Base-by-base conservation (phyloP, 2,329 filamentous ascomycete species). In the Microcyclospora tardicrescens region DNA sequence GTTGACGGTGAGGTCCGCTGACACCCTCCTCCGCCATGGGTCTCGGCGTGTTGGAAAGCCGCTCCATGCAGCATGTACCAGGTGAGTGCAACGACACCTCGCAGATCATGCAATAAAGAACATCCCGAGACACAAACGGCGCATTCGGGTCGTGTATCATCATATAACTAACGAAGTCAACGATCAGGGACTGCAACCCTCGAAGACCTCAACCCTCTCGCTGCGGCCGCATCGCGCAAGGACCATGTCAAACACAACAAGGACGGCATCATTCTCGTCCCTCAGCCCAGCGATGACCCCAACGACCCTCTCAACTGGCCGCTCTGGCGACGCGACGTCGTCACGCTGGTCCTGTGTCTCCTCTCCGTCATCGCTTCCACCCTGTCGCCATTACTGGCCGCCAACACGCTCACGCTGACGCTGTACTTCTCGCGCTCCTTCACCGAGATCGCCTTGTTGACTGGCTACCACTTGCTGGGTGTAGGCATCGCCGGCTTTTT, bases 231-330 rank as follows among this genome's bases (percentile, higher is more conserved):
- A 10, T 36, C 41, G 16, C 43, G 44, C 24, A 35, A 48, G 29
- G 43, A 42, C 11, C 38, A 43, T 14, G 40, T 54, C 36, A 56
- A 57, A 47, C 50, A 41, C 41, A 53, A 41, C 45, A 50, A 44
- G 19, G 45, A 50, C 19, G 54, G 49, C 24, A 47, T 45, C 12
- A 82, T 95, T 50, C 74, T 95, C 27, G 81, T 93, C 5, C 89
- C 89, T 5, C 89, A 95, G 55, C 89, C 89, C 2, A 87, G 80
- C 45, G 81, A 93, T 60, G 84, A 93, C 58, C 84, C 84, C 3
- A 89, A 93, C 58, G 87, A 95, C 61, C 87, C 85, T 24, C 68
- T 94, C 49, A 84, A 83, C 52, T 95, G 86, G 87, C 81, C 86
- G 15, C 61, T 93, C 43, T 89, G 83, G 82, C 75, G 75, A 50